Evolutionary conservation across 331 rosid species (phyloP).

Genomic region (Erythrophleum ivorense): DNA sequence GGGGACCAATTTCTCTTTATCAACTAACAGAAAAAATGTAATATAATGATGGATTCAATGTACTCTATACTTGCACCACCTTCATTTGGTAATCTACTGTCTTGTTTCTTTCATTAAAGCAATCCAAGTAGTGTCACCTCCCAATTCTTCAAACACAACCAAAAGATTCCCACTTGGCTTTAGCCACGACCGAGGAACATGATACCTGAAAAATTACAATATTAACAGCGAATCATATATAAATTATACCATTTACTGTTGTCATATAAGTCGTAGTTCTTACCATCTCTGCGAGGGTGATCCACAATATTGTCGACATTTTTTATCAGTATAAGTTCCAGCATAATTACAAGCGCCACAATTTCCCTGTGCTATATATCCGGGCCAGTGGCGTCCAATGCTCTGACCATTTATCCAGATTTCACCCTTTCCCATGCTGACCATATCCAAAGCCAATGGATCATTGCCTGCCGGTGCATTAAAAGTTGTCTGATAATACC

Average conservation of each 20-base stretch:
- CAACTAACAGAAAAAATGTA: constrained; percentile 29
- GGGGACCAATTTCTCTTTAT: constrained; percentile 37
- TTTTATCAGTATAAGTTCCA: constrained; percentile 67
- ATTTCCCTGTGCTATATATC: constrained; percentile 66
- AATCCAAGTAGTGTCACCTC: constrained; percentile 76
- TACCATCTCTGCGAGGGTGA: constrained; percentile 93
- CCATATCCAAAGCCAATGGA: constrained; percentile 86
- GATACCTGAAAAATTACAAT: constrained; percentile 69
- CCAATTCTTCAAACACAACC: constrained; percentile 93
- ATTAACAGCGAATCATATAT: not conserved
- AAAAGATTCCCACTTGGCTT: constrained; percentile 63
- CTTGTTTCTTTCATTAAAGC: constrained; percentile 66
- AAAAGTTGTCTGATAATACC: constrained; percentile 61
- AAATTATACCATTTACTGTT: not conserved
- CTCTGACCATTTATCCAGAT: constrained; percentile 91
- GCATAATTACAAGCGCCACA: constrained; percentile 77
- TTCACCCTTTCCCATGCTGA: constrained; percentile 94
- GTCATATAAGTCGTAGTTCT: constrained; percentile 35
- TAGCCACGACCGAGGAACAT: constrained; percentile 93
- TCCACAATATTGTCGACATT: constrained; percentile 73
- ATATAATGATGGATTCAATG: constrained; percentile 26
- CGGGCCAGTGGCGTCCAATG: constrained; percentile 97
- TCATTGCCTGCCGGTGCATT: constrained; percentile 73
- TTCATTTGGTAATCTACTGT: constrained; percentile 41
- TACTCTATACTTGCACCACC: constrained; percentile 34